These are phyloP conservation scores for Calocera viscosa DNA, from an alignment of 768 basidiomycete species.

Conservation along the genomic window DNA sequence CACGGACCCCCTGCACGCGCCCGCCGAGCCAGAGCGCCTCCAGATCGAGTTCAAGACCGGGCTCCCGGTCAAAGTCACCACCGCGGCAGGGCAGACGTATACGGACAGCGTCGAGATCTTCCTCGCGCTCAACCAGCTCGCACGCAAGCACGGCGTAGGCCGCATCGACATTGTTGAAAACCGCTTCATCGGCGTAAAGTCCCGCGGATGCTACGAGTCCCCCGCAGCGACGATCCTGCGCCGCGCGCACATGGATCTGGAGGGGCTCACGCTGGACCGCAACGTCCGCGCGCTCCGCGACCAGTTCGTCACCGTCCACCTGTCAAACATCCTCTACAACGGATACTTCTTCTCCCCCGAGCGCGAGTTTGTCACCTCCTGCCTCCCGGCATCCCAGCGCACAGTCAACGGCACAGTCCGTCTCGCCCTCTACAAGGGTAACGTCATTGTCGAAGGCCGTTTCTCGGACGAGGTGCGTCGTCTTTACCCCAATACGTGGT, in stretches of 20 bases:
- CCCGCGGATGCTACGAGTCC: slow-evolving; percentile 97
- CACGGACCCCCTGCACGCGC: slow-evolving; percentile 66
- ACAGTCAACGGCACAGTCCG: slow-evolving; percentile 91
- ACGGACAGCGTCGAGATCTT: slow-evolving; percentile 95
- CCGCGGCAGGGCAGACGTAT: slow-evolving; percentile 46
- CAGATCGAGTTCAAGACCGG: slow-evolving; percentile 76
- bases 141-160: slow-evolving; percentile 88
- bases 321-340: slow-evolving; percentile 90
- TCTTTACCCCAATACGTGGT: background rate
- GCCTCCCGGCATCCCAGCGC: slow-evolving; percentile 86
- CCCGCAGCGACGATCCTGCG: slow-evolving; percentile 95
- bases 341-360: slow-evolving; percentile 99
- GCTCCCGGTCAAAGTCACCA: slow-evolving; percentile 70
- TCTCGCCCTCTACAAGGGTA: slow-evolving; percentile 90
- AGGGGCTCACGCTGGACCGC: slow-evolving; percentile 94
- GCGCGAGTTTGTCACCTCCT: slow-evolving; percentile 82
- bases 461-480: slow-evolving; percentile 63
- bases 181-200: slow-evolving; percentile 98
- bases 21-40: slow-evolving; percentile 63
- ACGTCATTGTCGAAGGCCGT: slow-evolving; percentile 86
- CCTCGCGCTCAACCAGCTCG: slow-evolving; percentile 78
- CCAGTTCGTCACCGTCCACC: slow-evolving; percentile 82
- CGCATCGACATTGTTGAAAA: slow-evolving; percentile 99
- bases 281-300: slow-evolving; percentile 91
- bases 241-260: slow-evolving; percentile 87